Evolutionary conservation across 495 filamentous ascomycete genomes (phyloP).

Genomic region (Podospora pseudoanserina): DNA sequence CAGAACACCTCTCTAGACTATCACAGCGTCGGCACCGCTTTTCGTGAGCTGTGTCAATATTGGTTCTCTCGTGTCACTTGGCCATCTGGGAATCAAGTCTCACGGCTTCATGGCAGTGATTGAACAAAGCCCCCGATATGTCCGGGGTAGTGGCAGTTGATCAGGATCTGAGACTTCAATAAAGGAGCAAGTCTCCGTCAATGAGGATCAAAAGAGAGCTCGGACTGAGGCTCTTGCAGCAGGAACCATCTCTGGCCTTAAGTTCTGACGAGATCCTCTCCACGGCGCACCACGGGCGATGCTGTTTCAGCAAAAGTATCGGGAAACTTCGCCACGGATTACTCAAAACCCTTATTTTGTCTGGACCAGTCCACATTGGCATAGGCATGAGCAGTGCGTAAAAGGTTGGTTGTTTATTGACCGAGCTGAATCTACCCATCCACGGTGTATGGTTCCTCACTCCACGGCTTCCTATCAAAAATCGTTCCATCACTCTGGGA

Average conservation of each 20-base stretch:
- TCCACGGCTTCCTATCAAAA: conserved; percentile 11
- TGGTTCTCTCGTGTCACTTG: background rate
- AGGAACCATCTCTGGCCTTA: background rate
- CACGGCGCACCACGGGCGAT: conserved; percentile 16
- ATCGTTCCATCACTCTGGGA: conserved; percentile 8
- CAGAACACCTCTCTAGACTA: background rate
- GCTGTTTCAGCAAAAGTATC: conserved; percentile 19
- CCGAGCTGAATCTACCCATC: conserved; percentile 1
- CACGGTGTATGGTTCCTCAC: background rate
- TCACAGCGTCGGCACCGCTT: background rate
- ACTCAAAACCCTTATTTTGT: conserved; percentile 10
- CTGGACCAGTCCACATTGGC: background rate
- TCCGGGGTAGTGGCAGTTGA: background rate
- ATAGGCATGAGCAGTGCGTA: background rate
- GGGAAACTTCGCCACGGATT: conserved; percentile 10
- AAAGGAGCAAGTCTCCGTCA: background rate
- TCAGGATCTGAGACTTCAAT: background rate
- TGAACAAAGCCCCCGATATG: background rate
- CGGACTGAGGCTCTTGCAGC: conserved; percentile 9
- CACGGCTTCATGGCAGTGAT: background rate
- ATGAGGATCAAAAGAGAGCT: background rate
- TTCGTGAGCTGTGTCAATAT: background rate
- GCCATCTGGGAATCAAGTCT: background rate
- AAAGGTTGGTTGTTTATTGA: background rate
- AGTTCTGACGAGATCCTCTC: conserved; percentile 19